These are phyloP conservation scores for Vitis vinifera DNA, from an alignment of 164 flowering plant species.

Conservation along the genomic window ASM3070453v1 NC_081812.1:8650001-8650500, in stretches of 20 bases:
- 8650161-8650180: too few relatives aligned
- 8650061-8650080: too few relatives aligned
- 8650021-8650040: too few relatives aligned
- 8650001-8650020: too few relatives aligned
- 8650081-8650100: not conserved
- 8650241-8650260: too few relatives aligned
- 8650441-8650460: too few relatives aligned
- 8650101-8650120: not conserved
- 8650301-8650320: conserved; percentile 86
- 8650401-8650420: conserved; percentile 44
- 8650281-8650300: conserved; percentile 59
- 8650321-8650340: conserved; percentile 73
- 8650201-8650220: too few relatives aligned
- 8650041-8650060: too few relatives aligned
- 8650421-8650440: not conserved
- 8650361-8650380: conserved; percentile 58
- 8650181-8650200: too few relatives aligned
- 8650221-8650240: too few relatives aligned
- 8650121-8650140: not conserved
- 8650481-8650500: too few relatives aligned
- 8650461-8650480: too few relatives aligned
- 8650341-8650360: conserved; percentile 67
- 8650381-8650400: conserved; percentile 76
- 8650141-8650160: not conserved
- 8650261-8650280: conserved; percentile 20